Evolutionary conservation across 2,329 filamentous ascomycete genomes (phyloP).

Genomic region (Colletotrichum horii): DNA sequence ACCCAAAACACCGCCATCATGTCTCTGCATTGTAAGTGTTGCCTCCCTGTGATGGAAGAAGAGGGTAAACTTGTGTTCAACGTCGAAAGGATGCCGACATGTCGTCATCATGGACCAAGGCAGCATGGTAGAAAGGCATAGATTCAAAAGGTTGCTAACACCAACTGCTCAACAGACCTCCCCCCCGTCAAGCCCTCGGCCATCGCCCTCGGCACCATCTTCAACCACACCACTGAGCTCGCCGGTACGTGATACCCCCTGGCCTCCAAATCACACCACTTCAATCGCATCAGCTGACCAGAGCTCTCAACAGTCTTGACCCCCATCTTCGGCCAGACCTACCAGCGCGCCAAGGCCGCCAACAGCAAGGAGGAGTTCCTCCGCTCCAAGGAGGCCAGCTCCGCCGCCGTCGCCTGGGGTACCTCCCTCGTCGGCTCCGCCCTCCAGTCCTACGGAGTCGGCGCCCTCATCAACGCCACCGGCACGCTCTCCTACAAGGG

Average conservation of each 20-base stretch:
- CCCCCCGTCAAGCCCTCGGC: constrained; percentile 94
- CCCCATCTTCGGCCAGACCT: constrained; percentile 92
- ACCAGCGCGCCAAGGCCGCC: constrained; percentile 87
- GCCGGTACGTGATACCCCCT: constrained; percentile 50
- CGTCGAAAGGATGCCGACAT: not conserved
- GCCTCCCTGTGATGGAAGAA: not conserved
- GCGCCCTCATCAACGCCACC: constrained; percentile 90
- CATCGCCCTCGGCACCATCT: constrained; percentile 93
- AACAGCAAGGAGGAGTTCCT: constrained; percentile 98
- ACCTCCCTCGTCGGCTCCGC: constrained; percentile 88
- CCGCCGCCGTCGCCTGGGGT: constrained; percentile 87
- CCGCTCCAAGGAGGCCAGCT: constrained; percentile 88
- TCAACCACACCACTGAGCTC: constrained; percentile 91
- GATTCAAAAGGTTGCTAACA: not conserved
- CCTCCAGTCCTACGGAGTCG: constrained; percentile 88
- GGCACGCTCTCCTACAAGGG: constrained; percentile 97
- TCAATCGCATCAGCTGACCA: not conserved
- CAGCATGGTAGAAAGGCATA: not conserved
- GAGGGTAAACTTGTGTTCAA: not conserved
- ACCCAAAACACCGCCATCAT: constrained; percentile 42
- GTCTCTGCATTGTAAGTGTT: constrained; percentile 64
- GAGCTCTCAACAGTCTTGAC: constrained; percentile 63
- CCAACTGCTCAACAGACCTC: constrained; percentile 50
- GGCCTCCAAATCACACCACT: not conserved
- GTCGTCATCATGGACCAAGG: not conserved